Conservation (phyloP, 2,329 filamentous ascomycete species). For the Metarhizium brunneum region DNA sequence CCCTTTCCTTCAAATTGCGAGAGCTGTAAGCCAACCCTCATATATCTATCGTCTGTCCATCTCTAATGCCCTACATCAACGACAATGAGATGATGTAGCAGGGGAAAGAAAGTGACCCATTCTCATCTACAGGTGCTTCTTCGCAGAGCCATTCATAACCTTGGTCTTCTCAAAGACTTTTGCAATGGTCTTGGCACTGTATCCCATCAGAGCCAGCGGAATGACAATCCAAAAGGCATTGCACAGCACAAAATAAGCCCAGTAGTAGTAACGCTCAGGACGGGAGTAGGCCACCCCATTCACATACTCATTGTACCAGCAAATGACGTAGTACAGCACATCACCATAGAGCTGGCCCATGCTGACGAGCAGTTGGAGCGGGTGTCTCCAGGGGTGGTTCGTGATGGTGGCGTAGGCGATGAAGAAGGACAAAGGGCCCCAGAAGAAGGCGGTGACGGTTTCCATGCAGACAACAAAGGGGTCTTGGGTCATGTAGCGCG, state of each 20-base stretch:
- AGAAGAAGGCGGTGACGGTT: constrained; percentile 21
- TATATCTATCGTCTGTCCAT: too few species aligned
- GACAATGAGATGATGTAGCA: too few species aligned
- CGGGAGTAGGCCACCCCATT: constrained; percentile 35
- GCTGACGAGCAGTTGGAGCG: constrained; percentile 27
- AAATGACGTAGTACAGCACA: too few species aligned
- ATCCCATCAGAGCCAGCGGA: constrained; percentile 24
- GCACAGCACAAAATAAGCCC: constrained; percentile 40
- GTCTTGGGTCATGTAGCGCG: constrained; percentile 43
- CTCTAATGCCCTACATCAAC: too few species aligned
- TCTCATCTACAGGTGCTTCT: constrained; percentile 14
- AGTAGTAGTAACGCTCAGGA: constrained; percentile 43
- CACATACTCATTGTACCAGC: constrained; percentile 7
- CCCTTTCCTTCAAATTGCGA: too few species aligned
- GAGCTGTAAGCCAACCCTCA: too few species aligned
- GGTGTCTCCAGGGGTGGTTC: constrained; percentile 36
- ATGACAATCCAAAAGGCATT: constrained; percentile 47
- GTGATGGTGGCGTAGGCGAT: constrained; percentile 34
- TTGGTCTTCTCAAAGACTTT: constrained; percentile 19
- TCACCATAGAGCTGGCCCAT: too few species aligned
- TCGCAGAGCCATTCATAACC: constrained; percentile 9
- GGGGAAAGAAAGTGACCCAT: too few species aligned
- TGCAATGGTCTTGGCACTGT: constrained; percentile 17
- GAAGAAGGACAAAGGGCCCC: constrained; percentile 43
- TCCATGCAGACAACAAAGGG: constrained; percentile 23